Evolutionary conservation across 148 eudicot species (phyloP).

Genomic region (Selenicereus undatus): DNA sequence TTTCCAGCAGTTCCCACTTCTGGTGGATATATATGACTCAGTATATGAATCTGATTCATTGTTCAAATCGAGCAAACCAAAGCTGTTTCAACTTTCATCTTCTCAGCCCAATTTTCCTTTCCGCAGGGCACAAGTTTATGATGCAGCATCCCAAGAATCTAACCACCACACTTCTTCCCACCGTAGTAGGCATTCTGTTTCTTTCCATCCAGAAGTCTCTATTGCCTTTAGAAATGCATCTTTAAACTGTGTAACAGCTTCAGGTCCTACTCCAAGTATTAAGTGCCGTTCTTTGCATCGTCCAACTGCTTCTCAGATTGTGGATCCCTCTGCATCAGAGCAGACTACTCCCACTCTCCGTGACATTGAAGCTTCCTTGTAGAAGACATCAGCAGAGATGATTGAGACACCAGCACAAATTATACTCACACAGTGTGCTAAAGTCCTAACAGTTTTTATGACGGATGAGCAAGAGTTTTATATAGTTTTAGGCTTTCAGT

Average conservation of each 20-base stretch:
- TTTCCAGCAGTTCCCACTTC: constrained; percentile 24
- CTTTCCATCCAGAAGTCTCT: neutral
- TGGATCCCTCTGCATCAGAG: constrained; percentile 21
- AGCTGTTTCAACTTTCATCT: constrained; percentile 8
- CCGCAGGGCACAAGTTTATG: neutral
- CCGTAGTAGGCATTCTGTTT: neutral
- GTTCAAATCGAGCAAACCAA: constrained; percentile 9
- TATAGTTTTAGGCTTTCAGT: too few relatives aligned
- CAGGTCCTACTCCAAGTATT: neutral
- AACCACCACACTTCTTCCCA: too few relatives aligned
- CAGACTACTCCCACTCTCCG: constrained; percentile 9
- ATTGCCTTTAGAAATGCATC: neutral
- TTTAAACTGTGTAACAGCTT: neutral
- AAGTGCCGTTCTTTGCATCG: neutral
- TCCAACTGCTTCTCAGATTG: constrained; percentile 21
- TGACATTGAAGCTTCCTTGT: neutral
- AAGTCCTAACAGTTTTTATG: too few relatives aligned
- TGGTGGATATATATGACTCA: constrained; percentile 19
- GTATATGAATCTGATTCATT: constrained; percentile 19
- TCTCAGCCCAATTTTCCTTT: neutral
- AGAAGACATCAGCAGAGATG: too few relatives aligned
- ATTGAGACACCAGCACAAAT: too few relatives aligned
- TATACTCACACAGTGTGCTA: too few relatives aligned
- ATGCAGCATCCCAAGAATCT: too few relatives aligned
- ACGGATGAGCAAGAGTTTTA: too few relatives aligned